Evolutionary conservation across 805 yeast species (phyloP).

Genomic region (Pichia nakasei): DNA sequence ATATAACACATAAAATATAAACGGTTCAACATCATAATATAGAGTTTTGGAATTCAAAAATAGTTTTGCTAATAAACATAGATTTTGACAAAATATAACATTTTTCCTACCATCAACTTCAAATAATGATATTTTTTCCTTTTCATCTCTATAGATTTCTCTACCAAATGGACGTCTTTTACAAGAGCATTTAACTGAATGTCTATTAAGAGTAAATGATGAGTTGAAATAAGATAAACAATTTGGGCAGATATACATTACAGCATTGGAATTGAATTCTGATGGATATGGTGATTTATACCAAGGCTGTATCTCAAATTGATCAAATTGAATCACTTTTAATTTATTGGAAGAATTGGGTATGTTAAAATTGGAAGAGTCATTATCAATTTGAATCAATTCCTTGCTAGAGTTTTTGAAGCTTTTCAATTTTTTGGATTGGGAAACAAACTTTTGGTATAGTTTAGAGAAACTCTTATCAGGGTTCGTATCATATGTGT

Average conservation of each 20-base stretch:
- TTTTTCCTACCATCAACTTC: slow-evolving; percentile 89
- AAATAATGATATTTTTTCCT: slow-evolving; percentile 59
- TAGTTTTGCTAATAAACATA: slow-evolving; percentile 82
- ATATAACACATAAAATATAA: slow-evolving; percentile 77
- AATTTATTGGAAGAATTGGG: slow-evolving; percentile 7
- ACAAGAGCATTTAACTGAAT: slow-evolving; percentile 61
- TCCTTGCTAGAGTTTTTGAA: background rate
- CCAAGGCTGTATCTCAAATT: slow-evolving; percentile 80
- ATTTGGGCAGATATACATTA: slow-evolving; percentile 71
- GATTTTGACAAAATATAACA: slow-evolving; percentile 75
- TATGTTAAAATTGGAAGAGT: background rate
- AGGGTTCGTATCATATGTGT: slow-evolving; percentile 56
- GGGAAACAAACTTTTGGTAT: slow-evolving; percentile 35
- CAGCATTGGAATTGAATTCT: slow-evolving; percentile 55
- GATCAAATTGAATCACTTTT: slow-evolving; percentile 43
- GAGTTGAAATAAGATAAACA: slow-evolving; percentile 76
- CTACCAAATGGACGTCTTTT: slow-evolving; percentile 77
- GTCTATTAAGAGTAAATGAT: slow-evolving; percentile 59
- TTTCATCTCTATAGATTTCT: slow-evolving; percentile 71
- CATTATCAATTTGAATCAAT: background rate
- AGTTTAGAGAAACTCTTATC: slow-evolving; percentile 21
- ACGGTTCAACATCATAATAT: slow-evolving; percentile 93
- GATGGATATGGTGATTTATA: slow-evolving; percentile 90
- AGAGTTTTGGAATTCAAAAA: slow-evolving; percentile 87
- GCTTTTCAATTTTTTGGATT: slow-evolving; percentile 32